These are phyloP conservation scores for Proliferodiscus dingleyae DNA, from an alignment of 2,329 filamentous ascomycete species.

Conservation along the genomic window DNA sequence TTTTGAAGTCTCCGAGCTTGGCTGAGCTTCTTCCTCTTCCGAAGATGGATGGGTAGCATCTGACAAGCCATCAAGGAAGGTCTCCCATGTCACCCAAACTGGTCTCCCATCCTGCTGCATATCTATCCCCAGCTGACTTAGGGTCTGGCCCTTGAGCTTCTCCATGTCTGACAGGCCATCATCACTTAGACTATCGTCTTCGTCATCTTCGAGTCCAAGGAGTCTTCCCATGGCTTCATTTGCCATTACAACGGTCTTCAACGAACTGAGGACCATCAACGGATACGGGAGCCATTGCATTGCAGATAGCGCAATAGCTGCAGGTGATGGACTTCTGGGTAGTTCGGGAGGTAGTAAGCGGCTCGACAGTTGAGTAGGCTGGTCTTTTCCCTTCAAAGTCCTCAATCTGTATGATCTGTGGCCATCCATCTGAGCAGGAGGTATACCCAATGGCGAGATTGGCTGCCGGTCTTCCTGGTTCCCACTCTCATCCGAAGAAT, in stretches of 20 bases:
- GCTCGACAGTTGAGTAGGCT: conserved; percentile 11
- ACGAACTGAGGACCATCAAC: conserved; percentile 60
- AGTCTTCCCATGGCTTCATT: conserved; percentile 72
- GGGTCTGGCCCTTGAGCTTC: conserved; percentile 56
- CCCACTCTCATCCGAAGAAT: not conserved
- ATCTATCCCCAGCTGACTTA: conserved; percentile 68
- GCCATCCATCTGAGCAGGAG: conserved; percentile 26
- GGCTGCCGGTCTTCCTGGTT: conserved; percentile 13
- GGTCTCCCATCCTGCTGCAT: conserved; percentile 63
- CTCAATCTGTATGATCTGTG: conserved; percentile 21
- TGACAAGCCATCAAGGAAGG: conserved; percentile 51
- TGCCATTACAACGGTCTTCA: conserved; percentile 67
- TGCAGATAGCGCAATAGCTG: conserved; percentile 59
- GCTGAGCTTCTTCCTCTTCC: conserved; percentile 3
- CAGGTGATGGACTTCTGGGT: conserved; percentile 42
- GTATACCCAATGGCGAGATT: conserved; percentile 24
- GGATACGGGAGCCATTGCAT: conserved; percentile 73
- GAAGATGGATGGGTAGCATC: conserved; percentile 17
- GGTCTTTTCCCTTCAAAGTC: conserved; percentile 10
- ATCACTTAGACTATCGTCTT: conserved; percentile 34
- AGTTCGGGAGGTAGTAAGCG: conserved; percentile 31
- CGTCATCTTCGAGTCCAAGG: conserved; percentile 51
- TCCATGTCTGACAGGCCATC: conserved; percentile 47
- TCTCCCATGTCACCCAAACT: conserved; percentile 55
- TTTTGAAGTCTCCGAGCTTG: conserved; percentile 13